Percentiles rank a stretch among this genome's conserved stretches.
Evolutionary conservation across 331 rosid species (phyloP).

Genomic region (Quercus lobata): DNA sequence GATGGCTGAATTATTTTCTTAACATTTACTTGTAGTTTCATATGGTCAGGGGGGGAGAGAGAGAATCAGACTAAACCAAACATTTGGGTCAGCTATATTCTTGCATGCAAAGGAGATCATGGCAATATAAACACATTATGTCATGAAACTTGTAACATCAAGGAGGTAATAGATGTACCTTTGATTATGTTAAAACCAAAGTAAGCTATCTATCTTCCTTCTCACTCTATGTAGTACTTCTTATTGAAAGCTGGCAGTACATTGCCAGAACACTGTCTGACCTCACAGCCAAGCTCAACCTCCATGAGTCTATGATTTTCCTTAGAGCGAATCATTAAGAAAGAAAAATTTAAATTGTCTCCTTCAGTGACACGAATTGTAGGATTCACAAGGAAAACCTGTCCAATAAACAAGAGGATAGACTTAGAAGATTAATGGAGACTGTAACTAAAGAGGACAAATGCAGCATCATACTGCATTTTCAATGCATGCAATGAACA

Average conservation of each 20-base stretch:
- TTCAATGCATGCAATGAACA: background rate
- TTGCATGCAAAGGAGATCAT: background rate
- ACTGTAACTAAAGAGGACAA: background rate
- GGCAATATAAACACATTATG: background rate
- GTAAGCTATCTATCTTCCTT: conserved; percentile 17
- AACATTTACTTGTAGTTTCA: background rate
- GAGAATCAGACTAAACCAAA: background rate
- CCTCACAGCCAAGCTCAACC: conserved; percentile 76
- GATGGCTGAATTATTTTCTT: background rate
- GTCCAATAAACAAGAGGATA: conserved; percentile 23
- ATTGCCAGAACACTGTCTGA: conserved; percentile 55
- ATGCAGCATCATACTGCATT: background rate
- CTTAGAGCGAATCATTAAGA: conserved; percentile 80
- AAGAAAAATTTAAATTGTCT: conserved; percentile 58
- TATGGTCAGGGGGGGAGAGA: background rate
- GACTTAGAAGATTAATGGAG: background rate
- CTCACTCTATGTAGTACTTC: conserved; percentile 83
- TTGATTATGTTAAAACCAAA: conserved; percentile 19
- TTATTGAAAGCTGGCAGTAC: conserved; percentile 48
- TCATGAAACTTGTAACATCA: conserved; percentile 9
- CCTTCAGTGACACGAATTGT: conserved; percentile 54
- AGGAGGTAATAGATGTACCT: conserved; percentile 30
- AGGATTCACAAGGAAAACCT: conserved; percentile 84
- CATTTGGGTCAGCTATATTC: background rate
- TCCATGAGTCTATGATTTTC: conserved; percentile 97